These are phyloP conservation scores for Chloris gayana DNA, from an alignment of 176 grass and related monocot species.

Conservation along the genomic window DNA sequence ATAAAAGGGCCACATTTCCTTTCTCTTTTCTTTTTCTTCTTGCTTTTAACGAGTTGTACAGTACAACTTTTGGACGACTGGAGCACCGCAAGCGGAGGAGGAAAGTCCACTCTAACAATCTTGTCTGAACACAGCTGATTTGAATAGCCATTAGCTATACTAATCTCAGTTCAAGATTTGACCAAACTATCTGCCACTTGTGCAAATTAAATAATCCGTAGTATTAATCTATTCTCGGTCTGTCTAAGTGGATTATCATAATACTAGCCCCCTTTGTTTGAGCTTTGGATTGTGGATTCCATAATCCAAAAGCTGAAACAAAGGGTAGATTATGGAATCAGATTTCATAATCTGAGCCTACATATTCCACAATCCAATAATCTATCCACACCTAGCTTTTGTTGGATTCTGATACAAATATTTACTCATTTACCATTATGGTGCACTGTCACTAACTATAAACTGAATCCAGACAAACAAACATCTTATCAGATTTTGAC, in stretches of 20 bases:
- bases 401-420: too few relatives aligned
- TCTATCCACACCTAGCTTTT: too few relatives aligned
- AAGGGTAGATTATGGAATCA: too few relatives aligned
- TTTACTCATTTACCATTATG: too few relatives aligned
- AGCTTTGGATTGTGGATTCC: too few relatives aligned
- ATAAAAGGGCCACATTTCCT: background rate
- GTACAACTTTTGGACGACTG: background rate
- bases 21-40: background rate
- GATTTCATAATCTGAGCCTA: too few relatives aligned
- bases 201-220: background rate
- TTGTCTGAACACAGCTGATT: background rate
- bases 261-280: too few relatives aligned
- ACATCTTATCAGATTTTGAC: too few relatives aligned
- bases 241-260: background rate
- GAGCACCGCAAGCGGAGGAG: background rate
- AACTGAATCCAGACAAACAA: too few relatives aligned
- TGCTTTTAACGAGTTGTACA: background rate
- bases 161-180: background rate
- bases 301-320: too few relatives aligned
- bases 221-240: background rate
- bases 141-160: background rate
- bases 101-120: slow-evolving; percentile 19
- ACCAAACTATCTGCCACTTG: background rate
- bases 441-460: too few relatives aligned
- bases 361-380: too few relatives aligned